Percentiles rank a stretch among this genome's conserved stretches.
These are phyloP conservation scores for Dimocarpus longan DNA, from an alignment of 345 rosid species.

Conservation along the genomic window DNA sequence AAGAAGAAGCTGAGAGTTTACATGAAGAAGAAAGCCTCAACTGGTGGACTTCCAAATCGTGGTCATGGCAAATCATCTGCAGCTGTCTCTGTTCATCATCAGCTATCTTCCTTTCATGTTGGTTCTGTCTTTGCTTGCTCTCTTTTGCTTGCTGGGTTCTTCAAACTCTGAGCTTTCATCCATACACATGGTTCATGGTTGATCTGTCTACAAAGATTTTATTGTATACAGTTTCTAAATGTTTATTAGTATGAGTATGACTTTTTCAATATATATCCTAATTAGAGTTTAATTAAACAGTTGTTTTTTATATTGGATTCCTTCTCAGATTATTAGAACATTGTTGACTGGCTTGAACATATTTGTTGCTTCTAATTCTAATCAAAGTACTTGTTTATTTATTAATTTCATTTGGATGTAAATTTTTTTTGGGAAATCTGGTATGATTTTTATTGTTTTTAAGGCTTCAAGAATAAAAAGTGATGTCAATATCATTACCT, in stretches of 20 bases:
- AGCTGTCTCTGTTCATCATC: slow-evolving; percentile 5
- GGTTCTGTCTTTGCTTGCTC: slow-evolving; percentile 15
- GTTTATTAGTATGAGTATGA: background rate
- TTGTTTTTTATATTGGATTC: background rate
- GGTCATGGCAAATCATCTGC: slow-evolving; percentile 15
- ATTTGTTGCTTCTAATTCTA: background rate
- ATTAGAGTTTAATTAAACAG: background rate
- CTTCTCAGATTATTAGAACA: background rate
- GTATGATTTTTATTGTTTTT: too few relatives aligned
- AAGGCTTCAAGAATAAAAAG: too few relatives aligned
- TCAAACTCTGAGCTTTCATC: background rate
- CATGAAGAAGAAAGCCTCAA: slow-evolving; percentile 6
- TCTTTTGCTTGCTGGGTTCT: slow-evolving; percentile 18
- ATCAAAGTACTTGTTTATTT: background rate
- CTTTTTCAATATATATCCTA: background rate
- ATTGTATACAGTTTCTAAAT: background rate
- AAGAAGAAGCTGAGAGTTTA: slow-evolving; percentile 14
- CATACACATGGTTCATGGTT: too few relatives aligned
- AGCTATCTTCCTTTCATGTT: background rate
- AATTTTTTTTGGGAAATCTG: too few relatives aligned
- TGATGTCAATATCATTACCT: too few relatives aligned
- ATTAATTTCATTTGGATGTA: too few relatives aligned
- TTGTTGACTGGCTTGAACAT: background rate
- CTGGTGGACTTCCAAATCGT: background rate
- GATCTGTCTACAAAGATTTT: background rate